Percentiles rank a stretch among this genome's conserved stretches.
Evolutionary conservation across 768 basidiomycete species (phyloP).

Genomic region (Lactarius hatsudake): DNA sequence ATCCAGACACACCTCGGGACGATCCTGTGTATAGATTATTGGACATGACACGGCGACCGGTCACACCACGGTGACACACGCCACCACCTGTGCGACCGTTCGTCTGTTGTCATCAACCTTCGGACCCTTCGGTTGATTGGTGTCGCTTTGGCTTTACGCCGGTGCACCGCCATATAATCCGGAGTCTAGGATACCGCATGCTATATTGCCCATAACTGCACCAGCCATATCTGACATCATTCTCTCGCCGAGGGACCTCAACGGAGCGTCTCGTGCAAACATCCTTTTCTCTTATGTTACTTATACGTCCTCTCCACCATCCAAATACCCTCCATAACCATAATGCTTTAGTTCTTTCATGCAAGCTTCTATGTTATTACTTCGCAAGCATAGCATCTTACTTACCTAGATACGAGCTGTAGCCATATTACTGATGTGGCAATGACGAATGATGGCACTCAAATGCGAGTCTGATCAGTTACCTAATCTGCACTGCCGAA

Average conservation of each 20-base stretch:
- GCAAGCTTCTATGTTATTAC: not conserved
- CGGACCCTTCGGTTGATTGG: not conserved
- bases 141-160: not conserved
- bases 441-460: not conserved
- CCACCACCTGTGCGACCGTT: not conserved
- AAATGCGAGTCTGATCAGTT: not conserved
- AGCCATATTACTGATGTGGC: not conserved
- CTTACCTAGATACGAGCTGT: slow-evolving; percentile 5
- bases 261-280: not conserved
- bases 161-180: not conserved
- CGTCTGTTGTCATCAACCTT: not conserved
- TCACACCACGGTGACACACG: slow-evolving; percentile 11
- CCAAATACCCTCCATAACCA: not conserved
- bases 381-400: not conserved
- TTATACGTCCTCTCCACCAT: not conserved
- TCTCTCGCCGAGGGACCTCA: not conserved
- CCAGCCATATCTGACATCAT: not conserved
- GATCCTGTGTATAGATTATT: slow-evolving; percentile 46
- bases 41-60: slow-evolving; percentile 4
- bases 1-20: slow-evolving; percentile 75
- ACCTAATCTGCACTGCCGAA: slow-evolving; percentile 1
- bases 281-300: not conserved
- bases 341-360: not conserved
- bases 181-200: not conserved
- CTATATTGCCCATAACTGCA: not conserved